phyloP scores from a whole-genome alignment of 805 yeast species.

The Maudiozyma pseudohumilis region DNA sequence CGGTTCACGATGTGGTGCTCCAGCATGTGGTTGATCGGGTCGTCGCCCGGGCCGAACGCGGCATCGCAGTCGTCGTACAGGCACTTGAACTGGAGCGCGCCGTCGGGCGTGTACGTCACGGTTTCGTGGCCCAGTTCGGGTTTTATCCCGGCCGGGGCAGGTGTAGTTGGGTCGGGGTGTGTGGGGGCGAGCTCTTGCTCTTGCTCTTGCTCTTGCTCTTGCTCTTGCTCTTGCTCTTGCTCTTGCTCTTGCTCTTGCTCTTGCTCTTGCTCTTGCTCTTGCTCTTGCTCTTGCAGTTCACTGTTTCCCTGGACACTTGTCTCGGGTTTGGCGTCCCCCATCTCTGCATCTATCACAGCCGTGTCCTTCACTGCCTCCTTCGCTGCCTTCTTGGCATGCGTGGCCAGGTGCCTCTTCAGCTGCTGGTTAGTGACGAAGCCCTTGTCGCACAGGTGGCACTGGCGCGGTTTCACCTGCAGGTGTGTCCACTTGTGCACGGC shows the following conservation, averaged over 20 bases:
- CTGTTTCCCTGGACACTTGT: not conserved
- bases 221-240: not conserved
- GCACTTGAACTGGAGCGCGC: conserved; percentile 5
- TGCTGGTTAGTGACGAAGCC: conserved; percentile 54
- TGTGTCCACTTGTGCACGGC: conserved; percentile 72
- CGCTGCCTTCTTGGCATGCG: conserved; percentile 36
- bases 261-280: not conserved
- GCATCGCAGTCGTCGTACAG: conserved; percentile 13
- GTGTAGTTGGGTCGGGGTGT: no score
- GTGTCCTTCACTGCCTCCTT: conserved; percentile 2
- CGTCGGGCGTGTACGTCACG: not conserved
- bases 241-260: not conserved
- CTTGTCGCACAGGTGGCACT: conserved; percentile 47
- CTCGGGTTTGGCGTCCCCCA: not conserved
- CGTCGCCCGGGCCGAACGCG: conserved; percentile 6
- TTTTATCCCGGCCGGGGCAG: no score
- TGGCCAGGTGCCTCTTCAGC: conserved; percentile 47
- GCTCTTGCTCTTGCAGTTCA: not conserved
- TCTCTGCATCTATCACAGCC: no score
- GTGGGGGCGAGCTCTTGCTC: not conserved
- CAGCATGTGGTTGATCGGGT: conserved; percentile 13
- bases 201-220: not conserved
- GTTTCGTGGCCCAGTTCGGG: no score
- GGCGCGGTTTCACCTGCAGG: conserved; percentile 42
- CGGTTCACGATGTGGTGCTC: conserved; percentile 13